phyloP scores from a whole-genome alignment of 2,329 filamentous ascomycete species.

The Sporothrix phasma region DNA sequence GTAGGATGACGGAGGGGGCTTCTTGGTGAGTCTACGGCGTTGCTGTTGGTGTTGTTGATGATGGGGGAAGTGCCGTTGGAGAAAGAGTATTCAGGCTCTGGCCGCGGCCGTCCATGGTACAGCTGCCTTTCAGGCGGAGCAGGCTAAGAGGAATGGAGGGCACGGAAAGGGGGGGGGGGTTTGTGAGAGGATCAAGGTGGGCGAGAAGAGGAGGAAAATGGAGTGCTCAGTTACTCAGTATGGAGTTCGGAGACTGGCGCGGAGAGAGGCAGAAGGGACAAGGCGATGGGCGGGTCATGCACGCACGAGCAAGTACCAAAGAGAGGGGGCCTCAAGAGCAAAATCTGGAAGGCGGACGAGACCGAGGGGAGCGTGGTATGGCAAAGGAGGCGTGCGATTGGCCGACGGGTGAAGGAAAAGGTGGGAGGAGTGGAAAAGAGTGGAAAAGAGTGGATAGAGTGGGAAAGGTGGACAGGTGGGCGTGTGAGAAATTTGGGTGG shows the following conservation, averaged over 20 bases:
- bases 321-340: neutral
- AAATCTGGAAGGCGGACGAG: neutral
- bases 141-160: constrained; percentile 7
- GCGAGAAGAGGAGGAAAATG: constrained; percentile 6
- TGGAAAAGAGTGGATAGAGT: neutral
- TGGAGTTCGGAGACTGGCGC: constrained; percentile 10
- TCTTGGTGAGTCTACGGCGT: constrained; percentile 53
- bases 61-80: constrained; percentile 35
- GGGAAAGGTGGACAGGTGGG: neutral
- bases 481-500: constrained; percentile 10
- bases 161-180: neutral
- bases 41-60: constrained; percentile 7
- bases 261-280: neutral
- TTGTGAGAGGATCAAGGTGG: neutral
- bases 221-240: too few species aligned
- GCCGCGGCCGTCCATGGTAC: constrained; percentile 36
- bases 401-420: constrained; percentile 4
- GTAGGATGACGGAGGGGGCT: constrained; percentile 42
- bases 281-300: neutral
- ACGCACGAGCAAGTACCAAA: constrained; percentile 1
- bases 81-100: constrained; percentile 32
- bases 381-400: constrained; percentile 7
- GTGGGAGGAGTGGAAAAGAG: neutral
- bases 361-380: constrained; percentile 1
- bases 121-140: constrained; percentile 17